Evolutionary conservation across 768 basidiomycete genomes (phyloP), one percentile per base, ranked within the genome.

Genomic region (Lactarius hatsudake): DNA sequence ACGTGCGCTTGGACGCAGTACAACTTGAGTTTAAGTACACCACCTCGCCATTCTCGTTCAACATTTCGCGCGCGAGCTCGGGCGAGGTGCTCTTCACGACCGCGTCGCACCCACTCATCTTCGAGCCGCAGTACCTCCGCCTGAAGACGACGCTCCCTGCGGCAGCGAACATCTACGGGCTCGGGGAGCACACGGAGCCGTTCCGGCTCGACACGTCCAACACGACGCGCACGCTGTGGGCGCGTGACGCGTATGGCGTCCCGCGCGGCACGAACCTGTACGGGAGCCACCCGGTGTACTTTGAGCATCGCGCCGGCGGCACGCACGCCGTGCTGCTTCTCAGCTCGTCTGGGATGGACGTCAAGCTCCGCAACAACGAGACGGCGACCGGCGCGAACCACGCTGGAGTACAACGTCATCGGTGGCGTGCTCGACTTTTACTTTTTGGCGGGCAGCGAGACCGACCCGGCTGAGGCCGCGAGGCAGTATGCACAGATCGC

Each of bases 341-440:
- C 62, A 89, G 85, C 73, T 85, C 88, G 12, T 85, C 89, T 69
- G 90, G 90, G 0, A 90, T 91, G 87, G 90, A 92, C 68, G 79
- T 92, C 78, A 90, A 90, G 72, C 77, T 90, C 64, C 61, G 64
- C 12, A 81, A 81, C 32, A 56, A 64, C 8, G 48, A 48, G 5
- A 76, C 77, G 13, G 69, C 73, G 34, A 74, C 23, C 6, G 51
- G 70, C 6, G 76, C 65, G 15, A n/a, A 79, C 80, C 9, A 75
- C 83, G 3, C 75, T 90, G 65, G 88, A 93, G 77, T 94, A 92
- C 75, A 87, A 90, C 67, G 83, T 84, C 38, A 88, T 94, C 70
- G 91, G 91, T 3, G 90, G 90, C 10, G 82, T 91, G 1, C 75
- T 92, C 38, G 90, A 92, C 74, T 87, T 92, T 70, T 89, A 91